Evolutionary conservation across 345 rosid species (phyloP), one percentile per base, ranked within the genome.

Genomic region (Turritis glabra): DNA sequence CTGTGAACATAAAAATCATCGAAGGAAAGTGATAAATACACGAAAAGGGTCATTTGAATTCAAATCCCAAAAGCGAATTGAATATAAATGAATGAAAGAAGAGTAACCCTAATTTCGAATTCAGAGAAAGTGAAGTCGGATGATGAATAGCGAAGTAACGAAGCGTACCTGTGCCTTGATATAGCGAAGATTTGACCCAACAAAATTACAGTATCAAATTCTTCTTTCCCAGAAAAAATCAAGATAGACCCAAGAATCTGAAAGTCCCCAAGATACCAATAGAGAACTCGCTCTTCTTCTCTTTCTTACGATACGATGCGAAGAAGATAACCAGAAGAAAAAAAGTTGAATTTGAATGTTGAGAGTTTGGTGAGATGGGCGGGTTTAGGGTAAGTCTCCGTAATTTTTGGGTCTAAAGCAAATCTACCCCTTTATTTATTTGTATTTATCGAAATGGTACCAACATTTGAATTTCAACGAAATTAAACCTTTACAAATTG

Each of bases 341-440:
- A 35, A 50, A 21, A 64, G n/a, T n/a, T n/a, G n/a, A n/a, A n/a
- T 77, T 71, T 77, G 67, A 71, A 77, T 71, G 80, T 77, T 77
- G 60, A 11, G 58, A 54, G 61, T 69, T 77, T 71, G 55, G 68
- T 64, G 73, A 58, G 73, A 77, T 35, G 62, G 72, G 80, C 80
- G 80, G 67, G 77, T 71, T 77, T 77, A 65, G 53, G 67, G 52
- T 56, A n/a, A n/a, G n/a, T n/a, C n/a, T n/a, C n/a, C n/a, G n/a
- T n/a, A n/a, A n/a, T n/a, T n/a, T n/a, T n/a, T n/a, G n/a, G n/a
- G n/a, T n/a, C n/a, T n/a, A n/a, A n/a, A n/a, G n/a, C n/a, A n/a
- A n/a, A n/a, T n/a, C n/a, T n/a, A n/a, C 50, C 57, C 80, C 68
- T 41, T 13, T 19, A 26, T 69, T 71, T 21, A 4, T 37, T 2